These are phyloP conservation scores for Erigeron philadelphicus DNA, from an alignment of 140 eudicot species.

Conservation along the genomic window DNA sequence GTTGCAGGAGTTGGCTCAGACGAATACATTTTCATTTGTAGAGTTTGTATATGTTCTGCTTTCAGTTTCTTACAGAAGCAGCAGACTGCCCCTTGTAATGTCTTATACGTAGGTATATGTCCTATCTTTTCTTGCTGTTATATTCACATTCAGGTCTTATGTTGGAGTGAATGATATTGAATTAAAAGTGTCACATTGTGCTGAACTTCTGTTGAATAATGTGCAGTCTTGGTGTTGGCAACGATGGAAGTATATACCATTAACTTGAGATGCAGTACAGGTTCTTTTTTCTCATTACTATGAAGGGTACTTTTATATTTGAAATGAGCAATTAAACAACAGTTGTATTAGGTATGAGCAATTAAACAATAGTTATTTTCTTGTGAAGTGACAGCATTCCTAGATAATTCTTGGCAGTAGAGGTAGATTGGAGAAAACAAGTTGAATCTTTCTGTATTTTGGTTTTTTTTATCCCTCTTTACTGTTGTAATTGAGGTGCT, in stretches of 20 bases:
- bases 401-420: not conserved
- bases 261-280: conserved; percentile 25
- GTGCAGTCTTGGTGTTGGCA: conserved; percentile 24
- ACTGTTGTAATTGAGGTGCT: conserved; percentile 7
- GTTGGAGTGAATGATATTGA: not conserved
- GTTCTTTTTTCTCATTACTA: conserved; percentile 15
- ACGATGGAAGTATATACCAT: conserved; percentile 5
- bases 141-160: not conserved
- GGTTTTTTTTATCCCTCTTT: not conserved
- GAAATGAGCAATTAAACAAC: conserved; percentile 14
- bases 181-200: not conserved
- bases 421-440: not conserved
- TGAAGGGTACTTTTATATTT: conserved; percentile 10
- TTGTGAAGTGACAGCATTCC: conserved; percentile 18
- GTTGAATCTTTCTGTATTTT: not conserved
- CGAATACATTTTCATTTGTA: conserved; percentile 10
- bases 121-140: not conserved
- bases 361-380: not conserved
- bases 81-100: conserved; percentile 9
- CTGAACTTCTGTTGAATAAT: not conserved
- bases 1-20: conserved; percentile 9
- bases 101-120: conserved; percentile 15
- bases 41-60: conserved; percentile 8
- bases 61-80: conserved; percentile 19
- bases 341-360: not conserved